Evolutionary conservation across 768 basidiomycete genomes (phyloP).

Genomic region (Trametes cingulata): DNA sequence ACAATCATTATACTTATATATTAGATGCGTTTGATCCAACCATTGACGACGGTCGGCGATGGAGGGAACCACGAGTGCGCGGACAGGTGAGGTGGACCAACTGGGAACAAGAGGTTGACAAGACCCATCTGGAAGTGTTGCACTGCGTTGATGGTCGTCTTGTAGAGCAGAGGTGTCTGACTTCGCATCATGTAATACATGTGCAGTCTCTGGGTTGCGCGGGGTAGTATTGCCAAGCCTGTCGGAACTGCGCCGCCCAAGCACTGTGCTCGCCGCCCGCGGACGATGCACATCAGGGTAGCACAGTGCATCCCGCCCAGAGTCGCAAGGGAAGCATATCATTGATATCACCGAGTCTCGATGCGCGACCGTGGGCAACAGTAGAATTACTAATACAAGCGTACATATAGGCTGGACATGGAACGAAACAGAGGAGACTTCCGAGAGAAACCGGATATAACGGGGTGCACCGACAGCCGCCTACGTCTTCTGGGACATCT

Average conservation of each 20-base stretch:
- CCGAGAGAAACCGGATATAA: not conserved
- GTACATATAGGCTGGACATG: not conserved
- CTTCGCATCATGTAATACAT: not conserved
- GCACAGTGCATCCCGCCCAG: no score
- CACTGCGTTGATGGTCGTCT: not conserved
- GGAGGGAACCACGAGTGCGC: not conserved
- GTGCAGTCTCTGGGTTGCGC: not conserved
- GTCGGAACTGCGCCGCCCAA: no score
- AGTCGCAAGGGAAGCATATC: no score
- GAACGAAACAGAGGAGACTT: not conserved
- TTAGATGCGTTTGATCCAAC: not conserved
- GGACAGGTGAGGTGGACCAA: not conserved
- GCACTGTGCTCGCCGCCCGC: no score
- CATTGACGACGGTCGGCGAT: not conserved
- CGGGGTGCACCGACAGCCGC: no score
- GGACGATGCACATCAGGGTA: not conserved
- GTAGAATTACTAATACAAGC: no score
- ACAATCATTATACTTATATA: constrained; percentile 22
- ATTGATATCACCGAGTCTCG: no score
- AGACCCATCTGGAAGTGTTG: not conserved
- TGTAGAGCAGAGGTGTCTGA: not conserved
- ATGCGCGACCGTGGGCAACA: no score
- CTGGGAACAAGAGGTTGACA: not conserved
- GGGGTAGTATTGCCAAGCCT: not conserved
- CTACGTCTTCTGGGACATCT: constrained; percentile 35